Base-by-base conservation (phyloP, 345 rosid species). In the Cardamine resedifolia region DNA sequence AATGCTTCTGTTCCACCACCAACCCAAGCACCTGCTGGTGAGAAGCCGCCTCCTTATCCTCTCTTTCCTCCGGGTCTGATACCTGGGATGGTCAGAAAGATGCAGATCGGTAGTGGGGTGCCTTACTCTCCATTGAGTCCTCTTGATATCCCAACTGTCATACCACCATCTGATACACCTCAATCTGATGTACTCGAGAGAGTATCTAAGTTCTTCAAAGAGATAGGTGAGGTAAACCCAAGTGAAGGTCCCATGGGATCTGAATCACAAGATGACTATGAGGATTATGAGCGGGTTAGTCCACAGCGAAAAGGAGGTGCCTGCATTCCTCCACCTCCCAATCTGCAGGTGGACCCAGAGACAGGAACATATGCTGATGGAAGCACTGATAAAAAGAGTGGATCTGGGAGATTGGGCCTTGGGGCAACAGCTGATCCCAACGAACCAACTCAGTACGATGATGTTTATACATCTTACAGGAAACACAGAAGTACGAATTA, bases 61-160 rank as follows among this genome's bases (percentile, higher is more conserved):
- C 81, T 91, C 53, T 95, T 95, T 76, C 99, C 99, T 41, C 99
- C 98, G 16, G 99, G 97, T 78, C 90, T 95, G 64, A 91, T 95
- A 57, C 99, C 99, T 52, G 99, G 98, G 49, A 95, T 95, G 99
- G 99, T 95, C 24, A 88, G 86, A 79, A 95, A 92, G 86, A 90
- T 90, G 97, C 99, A 95, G 84, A 84, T 95, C 4, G 92, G 99
- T 31, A 96, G 98, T 73, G 99, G 98, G 11, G 99, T 96, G 41
- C 98, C 99, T 15, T 96, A 92, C 85, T 90, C 98, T 14, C 90
- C 98, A 58, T 52, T 96, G 80, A 88, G 94, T 78, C 98, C 99
- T 33, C 80, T 95, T 79, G 99, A 96, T 79, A 96, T 92, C 78
- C 99, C 99, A 33, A 92, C 92, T 3, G 65, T 84, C 28, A 90